Percentiles rank a stretch among this genome's conserved stretches.
Evolutionary conservation across 805 yeast genomes (phyloP).

Genomic region (Myxozyma neotropica): DNA sequence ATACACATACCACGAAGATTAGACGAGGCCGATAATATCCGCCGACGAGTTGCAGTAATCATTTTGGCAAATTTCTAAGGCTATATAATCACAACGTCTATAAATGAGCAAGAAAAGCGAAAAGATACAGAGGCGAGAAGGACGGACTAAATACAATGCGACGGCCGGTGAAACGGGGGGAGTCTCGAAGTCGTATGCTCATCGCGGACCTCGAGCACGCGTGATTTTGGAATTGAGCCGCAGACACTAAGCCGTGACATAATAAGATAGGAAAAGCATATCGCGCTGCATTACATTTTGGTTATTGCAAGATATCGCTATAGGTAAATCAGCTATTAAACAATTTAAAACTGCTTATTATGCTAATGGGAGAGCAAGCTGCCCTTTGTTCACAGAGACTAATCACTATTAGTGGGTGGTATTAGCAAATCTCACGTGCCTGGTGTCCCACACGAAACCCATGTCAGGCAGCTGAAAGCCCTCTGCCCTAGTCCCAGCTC

Average conservation of each 20-base stretch:
- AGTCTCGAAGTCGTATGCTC: not conserved
- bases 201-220: not conserved
- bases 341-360: too few species aligned
- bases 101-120: not conserved
- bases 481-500: conserved; percentile 5
- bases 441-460: not conserved
- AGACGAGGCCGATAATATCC: conserved; percentile 6
- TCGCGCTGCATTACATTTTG: too few species aligned
- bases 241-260: not conserved
- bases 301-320: too few species aligned
- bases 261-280: too few species aligned
- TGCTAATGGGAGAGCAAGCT: too few species aligned
- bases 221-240: conserved; percentile 2
- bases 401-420: too few species aligned
- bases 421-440: too few species aligned
- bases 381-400: too few species aligned
- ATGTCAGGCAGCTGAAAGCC: not conserved
- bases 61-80: not conserved
- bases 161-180: not conserved
- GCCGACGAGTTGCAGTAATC: conserved; percentile 4
- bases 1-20: conserved; percentile 6
- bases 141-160: not conserved
- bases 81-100: not conserved
- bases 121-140: not conserved
- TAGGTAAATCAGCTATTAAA: too few species aligned